These are phyloP conservation scores for Venturia pyrina DNA, from an alignment of 2,329 filamentous ascomycete genomes.

Conservation along the genomic window DNA sequence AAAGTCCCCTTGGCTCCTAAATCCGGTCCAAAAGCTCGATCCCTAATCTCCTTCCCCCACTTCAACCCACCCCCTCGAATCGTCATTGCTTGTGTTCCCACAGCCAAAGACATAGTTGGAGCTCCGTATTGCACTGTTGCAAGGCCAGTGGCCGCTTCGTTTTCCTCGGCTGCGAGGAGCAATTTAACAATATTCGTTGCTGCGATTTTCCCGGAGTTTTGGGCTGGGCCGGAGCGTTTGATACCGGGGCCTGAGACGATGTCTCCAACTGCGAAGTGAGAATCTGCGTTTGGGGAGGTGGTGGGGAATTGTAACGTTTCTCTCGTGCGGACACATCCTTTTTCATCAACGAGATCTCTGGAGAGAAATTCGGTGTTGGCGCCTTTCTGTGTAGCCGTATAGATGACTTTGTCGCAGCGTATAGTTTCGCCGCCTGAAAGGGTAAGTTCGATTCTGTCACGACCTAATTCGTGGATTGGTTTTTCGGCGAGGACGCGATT, in stretches of 20 bases:
- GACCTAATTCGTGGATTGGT: conserved; percentile 35
- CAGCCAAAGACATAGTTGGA: conserved; percentile 10
- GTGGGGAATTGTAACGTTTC: conserved; percentile 42
- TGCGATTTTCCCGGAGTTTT: conserved; percentile 60
- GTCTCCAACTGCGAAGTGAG: conserved; percentile 63
- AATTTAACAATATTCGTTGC: conserved; percentile 49
- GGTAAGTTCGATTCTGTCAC: conserved; percentile 36
- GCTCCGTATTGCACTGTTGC: background rate
- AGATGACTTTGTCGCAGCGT: conserved; percentile 54
- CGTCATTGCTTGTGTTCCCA: conserved; percentile 11
- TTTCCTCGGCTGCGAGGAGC: conserved; percentile 5
- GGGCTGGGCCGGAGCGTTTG: conserved; percentile 67
- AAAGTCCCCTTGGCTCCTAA: conserved; percentile 10
- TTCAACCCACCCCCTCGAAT: conserved; percentile 1
- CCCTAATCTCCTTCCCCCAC: conserved; percentile 9
- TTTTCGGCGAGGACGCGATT: conserved; percentile 45
- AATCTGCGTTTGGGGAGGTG: conserved; percentile 44
- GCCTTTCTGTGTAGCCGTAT: conserved; percentile 54
- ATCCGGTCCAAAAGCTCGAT: conserved; percentile 11
- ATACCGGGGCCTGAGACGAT: conserved; percentile 64
- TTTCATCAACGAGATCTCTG: conserved; percentile 44
- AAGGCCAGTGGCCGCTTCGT: background rate
- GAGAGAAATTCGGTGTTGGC: conserved; percentile 58
- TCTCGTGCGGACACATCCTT: conserved; percentile 56
- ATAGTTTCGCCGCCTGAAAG: conserved; percentile 53